Percentiles rank a stretch among this genome's conserved stretches.
Evolutionary conservation across 345 rosid species (phyloP).

Genomic region (Theobroma cacao): DNA sequence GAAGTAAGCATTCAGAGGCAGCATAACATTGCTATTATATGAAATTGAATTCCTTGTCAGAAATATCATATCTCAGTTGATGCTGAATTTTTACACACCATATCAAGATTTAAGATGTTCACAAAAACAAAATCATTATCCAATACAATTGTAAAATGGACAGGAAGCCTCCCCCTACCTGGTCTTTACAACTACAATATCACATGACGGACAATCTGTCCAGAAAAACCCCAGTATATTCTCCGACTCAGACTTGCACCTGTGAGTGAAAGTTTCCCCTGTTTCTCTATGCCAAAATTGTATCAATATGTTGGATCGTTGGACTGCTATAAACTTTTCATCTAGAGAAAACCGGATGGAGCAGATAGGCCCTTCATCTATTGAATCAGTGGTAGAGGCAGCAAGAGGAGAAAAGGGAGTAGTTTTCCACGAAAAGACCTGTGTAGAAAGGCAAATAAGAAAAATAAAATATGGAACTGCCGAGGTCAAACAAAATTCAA

Average conservation of each 20-base stretch:
- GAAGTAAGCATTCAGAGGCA: background rate
- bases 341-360: slow-evolving; percentile 79
- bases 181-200: slow-evolving; percentile 84
- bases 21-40: background rate
- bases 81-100: background rate
- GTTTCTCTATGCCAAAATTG: slow-evolving; percentile 79
- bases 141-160: slow-evolving; percentile 2
- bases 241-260: slow-evolving; percentile 74
- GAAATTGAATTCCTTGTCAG: background rate
- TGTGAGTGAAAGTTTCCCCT: slow-evolving; percentile 53
- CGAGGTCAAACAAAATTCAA: background rate
- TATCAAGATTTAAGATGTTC: background rate
- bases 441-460: slow-evolving; percentile 3
- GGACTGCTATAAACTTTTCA: slow-evolving; percentile 74
- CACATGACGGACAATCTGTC: slow-evolving; percentile 87
- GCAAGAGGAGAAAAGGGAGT: slow-evolving; percentile 57
- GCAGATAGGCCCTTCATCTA: slow-evolving; percentile 75
- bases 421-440: slow-evolving; percentile 90
- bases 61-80: background rate
- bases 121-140: background rate
- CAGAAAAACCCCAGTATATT: slow-evolving; percentile 90
- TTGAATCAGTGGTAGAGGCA: slow-evolving; percentile 69
- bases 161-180: slow-evolving; percentile 48
- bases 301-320: slow-evolving; percentile 67
- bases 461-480: background rate